Percentiles rank a stretch among this genome's conserved stretches.
Evolutionary conservation across 1,284 basidiomycete genomes (phyloP).

Genomic region (Cryptococcus amylolentus): DNA sequence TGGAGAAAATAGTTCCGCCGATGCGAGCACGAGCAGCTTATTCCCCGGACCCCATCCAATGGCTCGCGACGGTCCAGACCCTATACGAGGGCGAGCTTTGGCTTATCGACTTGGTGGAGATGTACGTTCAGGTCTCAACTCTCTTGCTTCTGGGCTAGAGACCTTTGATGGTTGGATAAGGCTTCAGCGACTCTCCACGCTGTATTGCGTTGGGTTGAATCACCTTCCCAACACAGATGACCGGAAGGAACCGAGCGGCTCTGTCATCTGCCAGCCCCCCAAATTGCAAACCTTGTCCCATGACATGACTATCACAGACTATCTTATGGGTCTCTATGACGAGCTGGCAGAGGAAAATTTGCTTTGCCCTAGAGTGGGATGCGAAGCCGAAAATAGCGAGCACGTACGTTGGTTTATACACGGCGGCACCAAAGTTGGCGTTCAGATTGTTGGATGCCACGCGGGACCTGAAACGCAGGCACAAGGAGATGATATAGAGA

Average conservation of each 20-base stretch:
- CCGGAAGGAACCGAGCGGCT: not conserved
- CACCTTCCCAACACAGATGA: not conserved
- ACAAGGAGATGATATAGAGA: conserved; percentile 10
- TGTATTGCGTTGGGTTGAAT: conserved; percentile 17
- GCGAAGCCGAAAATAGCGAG: conserved; percentile 15
- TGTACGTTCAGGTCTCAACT: conserved; percentile 28
- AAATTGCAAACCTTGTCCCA: conserved; percentile 2
- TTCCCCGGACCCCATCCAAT: too few species aligned
- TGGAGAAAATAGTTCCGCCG: too few species aligned
- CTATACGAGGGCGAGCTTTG: conserved; percentile 18
- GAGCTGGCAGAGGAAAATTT: conserved; percentile 13
- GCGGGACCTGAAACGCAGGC: conserved; percentile 4
- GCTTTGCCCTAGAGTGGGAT: conserved; percentile 22
- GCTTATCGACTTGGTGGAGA: conserved; percentile 35
- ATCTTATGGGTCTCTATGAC: conserved; percentile 5
- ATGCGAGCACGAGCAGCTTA: too few species aligned
- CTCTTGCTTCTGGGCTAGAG: conserved; percentile 19
- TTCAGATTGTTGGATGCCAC: conserved; percentile 3
- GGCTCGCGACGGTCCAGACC: not conserved
- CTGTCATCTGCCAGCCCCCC: conserved; percentile 12
- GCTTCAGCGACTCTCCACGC: conserved; percentile 26
- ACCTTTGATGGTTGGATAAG: conserved; percentile 31
- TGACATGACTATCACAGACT: conserved; percentile 11
- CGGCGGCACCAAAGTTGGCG: conserved; percentile 12
- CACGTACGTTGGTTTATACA: conserved; percentile 27